phyloP scores from a whole-genome alignment of 2,329 filamentous ascomycete genomes.

The Calycina herbarum region DNA sequence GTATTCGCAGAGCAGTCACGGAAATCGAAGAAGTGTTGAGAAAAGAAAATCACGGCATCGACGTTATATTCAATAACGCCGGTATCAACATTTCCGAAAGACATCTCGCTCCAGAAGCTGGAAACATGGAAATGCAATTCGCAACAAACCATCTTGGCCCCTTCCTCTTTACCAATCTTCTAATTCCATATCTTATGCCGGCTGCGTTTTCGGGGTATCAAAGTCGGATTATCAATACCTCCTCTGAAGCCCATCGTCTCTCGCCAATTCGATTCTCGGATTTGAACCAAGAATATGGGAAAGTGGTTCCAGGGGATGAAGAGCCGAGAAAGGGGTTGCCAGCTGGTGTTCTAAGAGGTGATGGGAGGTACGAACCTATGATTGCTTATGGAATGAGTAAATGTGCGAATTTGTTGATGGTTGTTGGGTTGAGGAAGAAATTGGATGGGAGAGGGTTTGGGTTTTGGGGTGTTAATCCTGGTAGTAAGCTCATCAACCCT shows the following conservation, averaged over 20 bases:
- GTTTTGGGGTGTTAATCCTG: slow-evolving; percentile 23
- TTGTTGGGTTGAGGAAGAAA: slow-evolving; percentile 21
- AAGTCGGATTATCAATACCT: slow-evolving; percentile 22
- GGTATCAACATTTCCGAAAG: slow-evolving; percentile 22
- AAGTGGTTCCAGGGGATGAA: slow-evolving; percentile 23
- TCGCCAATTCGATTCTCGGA: slow-evolving; percentile 36
- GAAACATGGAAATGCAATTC: slow-evolving; percentile 24
- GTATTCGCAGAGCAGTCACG: slow-evolving; percentile 21
- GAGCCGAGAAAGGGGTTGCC: slow-evolving; percentile 18
- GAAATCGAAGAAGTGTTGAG: slow-evolving; percentile 10
- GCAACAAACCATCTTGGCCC: slow-evolving; percentile 26
- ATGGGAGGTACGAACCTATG: slow-evolving; percentile 22
- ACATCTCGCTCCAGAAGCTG: slow-evolving; percentile 17
- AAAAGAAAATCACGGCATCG: slow-evolving; percentile 14
- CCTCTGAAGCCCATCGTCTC: slow-evolving; percentile 24
- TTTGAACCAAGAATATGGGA: slow-evolving; percentile 24
- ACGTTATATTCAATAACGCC: slow-evolving; percentile 30
- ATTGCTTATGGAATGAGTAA: slow-evolving; percentile 47
- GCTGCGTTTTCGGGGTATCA: background rate
- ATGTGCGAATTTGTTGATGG: slow-evolving; percentile 43
- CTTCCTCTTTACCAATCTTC: slow-evolving; percentile 26
- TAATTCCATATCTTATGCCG: slow-evolving; percentile 13
- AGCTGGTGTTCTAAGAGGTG: slow-evolving; percentile 17
- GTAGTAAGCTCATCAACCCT: slow-evolving; percentile 18
- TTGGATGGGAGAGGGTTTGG: slow-evolving; percentile 13